Conservation (phyloP, 2,329 filamentous ascomycete genomes). For the Paramyrothecium sp. region DNA sequence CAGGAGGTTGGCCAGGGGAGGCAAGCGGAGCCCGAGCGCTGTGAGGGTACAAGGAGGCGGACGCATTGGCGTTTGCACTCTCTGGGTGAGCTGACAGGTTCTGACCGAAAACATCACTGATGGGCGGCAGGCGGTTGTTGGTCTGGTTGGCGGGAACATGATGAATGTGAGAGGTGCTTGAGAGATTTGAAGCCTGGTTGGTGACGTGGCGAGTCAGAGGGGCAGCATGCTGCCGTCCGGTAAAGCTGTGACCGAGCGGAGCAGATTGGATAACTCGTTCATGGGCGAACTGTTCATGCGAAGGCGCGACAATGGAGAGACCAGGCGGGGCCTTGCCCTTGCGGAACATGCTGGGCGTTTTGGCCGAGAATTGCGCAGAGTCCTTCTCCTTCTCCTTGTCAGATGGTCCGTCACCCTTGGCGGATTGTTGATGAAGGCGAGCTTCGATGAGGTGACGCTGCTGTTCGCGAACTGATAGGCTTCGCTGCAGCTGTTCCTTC, state of each 20-base stretch:
- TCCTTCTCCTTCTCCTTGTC: slow-evolving; percentile 52
- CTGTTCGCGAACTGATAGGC: slow-evolving; percentile 88
- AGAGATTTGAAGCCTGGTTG: slow-evolving; percentile 80
- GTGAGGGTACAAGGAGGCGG: slow-evolving; percentile 52
- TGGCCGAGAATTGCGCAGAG: slow-evolving; percentile 52
- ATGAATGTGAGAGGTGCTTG: slow-evolving; percentile 85
- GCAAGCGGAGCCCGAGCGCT: slow-evolving; percentile 68
- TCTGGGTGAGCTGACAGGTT: slow-evolving; percentile 64
- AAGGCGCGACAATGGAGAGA: slow-evolving; percentile 91
- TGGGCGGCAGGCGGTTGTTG: slow-evolving; percentile 86
- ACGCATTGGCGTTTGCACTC: slow-evolving; percentile 29
- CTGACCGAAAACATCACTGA: slow-evolving; percentile 92
- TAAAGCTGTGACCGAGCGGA: slow-evolving; percentile 92
- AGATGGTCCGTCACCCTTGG: slow-evolving; percentile 66
- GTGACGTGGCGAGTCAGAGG: slow-evolving; percentile 74
- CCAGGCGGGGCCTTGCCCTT: slow-evolving; percentile 83
- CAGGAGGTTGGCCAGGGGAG: slow-evolving; percentile 72
- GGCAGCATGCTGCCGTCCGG: slow-evolving; percentile 78
- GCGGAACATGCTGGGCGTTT: slow-evolving; percentile 71
- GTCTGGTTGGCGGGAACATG: slow-evolving; percentile 87
- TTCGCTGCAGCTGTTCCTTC: slow-evolving; percentile 92
- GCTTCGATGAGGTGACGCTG: slow-evolving; percentile 94
- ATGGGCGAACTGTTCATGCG: slow-evolving; percentile 86
- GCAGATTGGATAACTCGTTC: slow-evolving; percentile 97
- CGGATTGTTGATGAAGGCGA: slow-evolving; percentile 82